phyloP scores from a whole-genome alignment of 352 stramenopile species.

The Phytophthora hibernalis region DNA sequence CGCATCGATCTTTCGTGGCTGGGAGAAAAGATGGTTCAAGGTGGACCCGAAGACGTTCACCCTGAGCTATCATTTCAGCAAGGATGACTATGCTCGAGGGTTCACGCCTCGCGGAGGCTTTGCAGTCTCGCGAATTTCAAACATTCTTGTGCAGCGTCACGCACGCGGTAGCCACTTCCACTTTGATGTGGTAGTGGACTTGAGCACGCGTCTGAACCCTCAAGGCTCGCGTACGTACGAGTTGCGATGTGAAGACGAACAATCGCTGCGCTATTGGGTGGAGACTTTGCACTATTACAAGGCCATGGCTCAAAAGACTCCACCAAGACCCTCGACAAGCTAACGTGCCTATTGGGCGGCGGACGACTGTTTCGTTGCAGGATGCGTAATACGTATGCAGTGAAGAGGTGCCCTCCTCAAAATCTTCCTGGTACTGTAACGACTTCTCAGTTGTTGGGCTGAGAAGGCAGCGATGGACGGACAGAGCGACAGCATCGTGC shows the following conservation, averaged over 20 bases:
- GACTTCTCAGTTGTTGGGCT: constrained; percentile 8
- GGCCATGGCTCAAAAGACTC: constrained; percentile 49
- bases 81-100: constrained; percentile 64
- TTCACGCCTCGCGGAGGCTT: constrained; percentile 74
- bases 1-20: constrained; percentile 76
- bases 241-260: constrained; percentile 62
- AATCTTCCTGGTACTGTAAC: constrained; percentile 14
- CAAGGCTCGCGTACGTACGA: constrained; percentile 73
- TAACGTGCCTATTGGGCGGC: constrained; percentile 9
- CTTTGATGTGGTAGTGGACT: constrained; percentile 75
- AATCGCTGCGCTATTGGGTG: constrained; percentile 70
- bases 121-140: constrained; percentile 58
- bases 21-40: constrained; percentile 73
- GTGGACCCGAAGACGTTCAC: constrained; percentile 74
- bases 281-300: constrained; percentile 77
- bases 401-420: constrained; percentile 25
- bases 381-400: too few species aligned
- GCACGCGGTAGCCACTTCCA: constrained; percentile 49
- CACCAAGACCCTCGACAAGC: constrained; percentile 47
- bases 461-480: constrained; percentile 47
- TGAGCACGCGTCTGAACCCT: constrained; percentile 69
- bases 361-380: constrained; percentile 1
- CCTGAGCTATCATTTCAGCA: constrained; percentile 73
- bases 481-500: constrained; percentile 84
- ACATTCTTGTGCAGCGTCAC: constrained; percentile 58